These are phyloP conservation scores for Ceratocystis destructans DNA, from an alignment of 2,329 filamentous ascomycete genomes.

Conservation along the genomic window DNA sequence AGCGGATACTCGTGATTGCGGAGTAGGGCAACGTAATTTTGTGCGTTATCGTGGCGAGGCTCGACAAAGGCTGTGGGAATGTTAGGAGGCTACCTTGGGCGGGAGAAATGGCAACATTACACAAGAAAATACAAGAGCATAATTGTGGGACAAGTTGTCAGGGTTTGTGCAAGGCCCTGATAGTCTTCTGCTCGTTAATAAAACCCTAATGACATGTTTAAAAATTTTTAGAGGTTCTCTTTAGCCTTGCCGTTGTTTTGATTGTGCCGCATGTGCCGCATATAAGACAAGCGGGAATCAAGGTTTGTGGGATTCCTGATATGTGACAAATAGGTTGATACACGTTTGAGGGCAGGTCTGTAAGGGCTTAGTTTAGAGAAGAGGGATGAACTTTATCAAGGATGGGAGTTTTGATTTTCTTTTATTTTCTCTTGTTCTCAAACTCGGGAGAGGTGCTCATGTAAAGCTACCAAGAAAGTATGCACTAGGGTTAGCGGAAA, in stretches of 20 bases:
- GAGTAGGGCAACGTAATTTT: neutral
- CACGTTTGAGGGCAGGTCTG: neutral
- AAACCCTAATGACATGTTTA: too few relatives aligned
- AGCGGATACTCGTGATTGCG: neutral
- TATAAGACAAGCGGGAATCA: neutral
- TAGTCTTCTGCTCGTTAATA: neutral
- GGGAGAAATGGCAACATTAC: neutral
- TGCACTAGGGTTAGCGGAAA: too few relatives aligned
- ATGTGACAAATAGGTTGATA: neutral
- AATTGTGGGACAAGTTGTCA: neutral
- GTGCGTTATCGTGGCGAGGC: neutral
- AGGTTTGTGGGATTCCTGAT: neutral
- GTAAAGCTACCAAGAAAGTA: too few relatives aligned
- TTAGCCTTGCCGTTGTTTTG: neutral
- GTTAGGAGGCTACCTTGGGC: neutral
- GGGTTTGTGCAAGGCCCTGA: neutral
- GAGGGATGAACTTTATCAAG: neutral
- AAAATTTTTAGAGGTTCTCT: too few relatives aligned
- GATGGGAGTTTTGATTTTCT: neutral
- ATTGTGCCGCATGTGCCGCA: constrained; percentile 2
- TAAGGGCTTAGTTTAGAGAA: neutral
- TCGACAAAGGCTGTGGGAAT: too few relatives aligned
- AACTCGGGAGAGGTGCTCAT: neutral
- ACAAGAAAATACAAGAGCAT: neutral
- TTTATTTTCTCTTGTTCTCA: neutral